A percentile compares a stretch with the other conserved stretches of the same genome.
These are phyloP conservation scores for Pugionium dolabratum DNA, from an alignment of 345 rosid genomes.

Conservation along the genomic window DNA sequence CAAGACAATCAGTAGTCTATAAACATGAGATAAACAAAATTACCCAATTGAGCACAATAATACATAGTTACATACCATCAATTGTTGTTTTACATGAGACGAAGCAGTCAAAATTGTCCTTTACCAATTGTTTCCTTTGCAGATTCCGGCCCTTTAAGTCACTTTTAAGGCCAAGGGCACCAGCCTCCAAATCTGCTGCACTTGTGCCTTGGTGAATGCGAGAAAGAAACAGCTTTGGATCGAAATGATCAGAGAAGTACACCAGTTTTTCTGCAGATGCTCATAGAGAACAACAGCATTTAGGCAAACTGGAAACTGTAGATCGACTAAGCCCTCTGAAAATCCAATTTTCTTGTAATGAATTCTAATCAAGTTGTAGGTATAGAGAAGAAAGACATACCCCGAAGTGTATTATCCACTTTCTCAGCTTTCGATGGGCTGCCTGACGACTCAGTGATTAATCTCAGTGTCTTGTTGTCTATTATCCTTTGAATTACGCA, in stretches of 20 bases:
- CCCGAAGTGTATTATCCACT: conserved; percentile 73
- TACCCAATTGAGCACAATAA: conserved; percentile 22
- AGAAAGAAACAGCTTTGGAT: conserved; percentile 88
- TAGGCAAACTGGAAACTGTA: background rate
- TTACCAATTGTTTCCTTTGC: conserved; percentile 92
- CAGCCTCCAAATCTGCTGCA: conserved; percentile 88
- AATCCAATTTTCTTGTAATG: background rate
- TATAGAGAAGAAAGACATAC: conserved; percentile 42
- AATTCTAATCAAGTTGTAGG: conserved; percentile 15
- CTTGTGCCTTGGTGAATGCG: conserved; percentile 80
- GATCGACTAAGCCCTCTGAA: background rate
- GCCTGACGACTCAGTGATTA: conserved; percentile 74
- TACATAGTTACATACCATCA: conserved; percentile 63
- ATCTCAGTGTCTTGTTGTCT: conserved; percentile 77
- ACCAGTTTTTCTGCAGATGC: conserved; percentile 78
- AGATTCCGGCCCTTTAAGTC: conserved; percentile 91
- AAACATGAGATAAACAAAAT: conserved; percentile 31
- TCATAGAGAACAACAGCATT: conserved; percentile 1
- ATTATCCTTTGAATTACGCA: conserved; percentile 61
- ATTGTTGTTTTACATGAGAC: conserved; percentile 99
- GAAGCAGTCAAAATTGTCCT: conserved; percentile 97
- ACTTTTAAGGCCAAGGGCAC: conserved; percentile 91
- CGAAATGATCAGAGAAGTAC: conserved; percentile 86
- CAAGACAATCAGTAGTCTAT: conserved; percentile 27
- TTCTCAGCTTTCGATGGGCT: conserved; percentile 60